A percentile compares a stretch with the other conserved stretches of the same genome.
phyloP scores from a whole-genome alignment of 1,139 yeast species.

The Kurtzmaniella natalensis region DNA sequence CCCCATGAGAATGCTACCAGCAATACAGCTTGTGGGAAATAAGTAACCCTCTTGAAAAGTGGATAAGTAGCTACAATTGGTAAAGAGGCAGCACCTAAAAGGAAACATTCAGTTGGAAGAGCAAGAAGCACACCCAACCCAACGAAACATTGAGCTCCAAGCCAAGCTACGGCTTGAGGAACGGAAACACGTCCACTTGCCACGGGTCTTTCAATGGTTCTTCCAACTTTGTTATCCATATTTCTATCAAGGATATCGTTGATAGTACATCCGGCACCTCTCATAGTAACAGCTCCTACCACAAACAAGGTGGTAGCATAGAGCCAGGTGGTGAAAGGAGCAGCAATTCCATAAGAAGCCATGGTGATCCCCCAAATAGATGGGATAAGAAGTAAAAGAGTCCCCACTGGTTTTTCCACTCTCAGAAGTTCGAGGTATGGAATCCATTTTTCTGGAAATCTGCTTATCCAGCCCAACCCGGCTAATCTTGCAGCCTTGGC shows the following conservation, averaged over 20 bases:
- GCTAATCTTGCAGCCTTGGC: constrained; percentile 56
- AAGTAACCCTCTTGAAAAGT: constrained; percentile 86
- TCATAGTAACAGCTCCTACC: constrained; percentile 82
- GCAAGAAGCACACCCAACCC: constrained; percentile 71
- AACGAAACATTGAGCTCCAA: constrained; percentile 70
- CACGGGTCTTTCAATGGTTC: constrained; percentile 87
- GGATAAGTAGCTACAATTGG: constrained; percentile 86
- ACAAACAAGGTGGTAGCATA: constrained; percentile 66
- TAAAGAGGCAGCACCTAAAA: constrained; percentile 76
- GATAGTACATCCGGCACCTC: constrained; percentile 97
- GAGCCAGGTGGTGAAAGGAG: constrained; percentile 59
- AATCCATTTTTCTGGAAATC: constrained; percentile 65
- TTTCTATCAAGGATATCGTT: constrained; percentile 85
- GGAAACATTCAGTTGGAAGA: constrained; percentile 78
- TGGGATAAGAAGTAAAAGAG: constrained; percentile 77
- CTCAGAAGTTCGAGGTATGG: constrained; percentile 93
- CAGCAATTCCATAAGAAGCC: constrained; percentile 74
- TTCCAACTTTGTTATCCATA: constrained; percentile 76
- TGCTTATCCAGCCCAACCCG: constrained; percentile 56
- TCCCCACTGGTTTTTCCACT: constrained; percentile 91
- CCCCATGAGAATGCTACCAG: constrained; percentile 95
- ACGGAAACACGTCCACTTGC: constrained; percentile 80
- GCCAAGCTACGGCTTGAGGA: constrained; percentile 67
- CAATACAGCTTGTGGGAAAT: constrained; percentile 85
- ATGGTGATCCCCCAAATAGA: constrained; percentile 77